Base-by-base conservation (phyloP, 768 basidiomycete species). In the Gymnopilus junonius region DNA sequence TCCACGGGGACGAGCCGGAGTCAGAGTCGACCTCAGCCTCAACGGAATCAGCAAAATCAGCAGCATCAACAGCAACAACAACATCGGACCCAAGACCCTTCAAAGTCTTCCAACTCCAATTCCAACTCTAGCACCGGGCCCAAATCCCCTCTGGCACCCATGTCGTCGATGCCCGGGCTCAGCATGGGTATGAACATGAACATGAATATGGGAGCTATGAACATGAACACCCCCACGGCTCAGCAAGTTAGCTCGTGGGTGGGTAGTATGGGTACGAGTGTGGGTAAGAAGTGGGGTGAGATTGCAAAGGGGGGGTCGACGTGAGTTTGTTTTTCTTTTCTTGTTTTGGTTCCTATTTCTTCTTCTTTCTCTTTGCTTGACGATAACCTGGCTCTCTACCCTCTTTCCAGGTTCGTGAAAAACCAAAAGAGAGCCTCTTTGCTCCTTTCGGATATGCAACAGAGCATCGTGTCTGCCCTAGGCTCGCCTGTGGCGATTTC, bases 361-460 rank as follows among this genome's bases (percentile, higher is more conserved):
- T 31, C 8, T 37, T 45, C 2, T 31, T 58, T 23, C 5, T 46
- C 61, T 35, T 15, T 37, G 39, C 4, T 35, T 15, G 4, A 34
- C 63, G n/a, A n/a, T n/a, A n/a, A n/a, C n/a, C n/a, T n/a, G n/a
- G n/a, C n/a, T n/a, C n/a, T n/a, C n/a, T n/a, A n/a, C n/a, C n/a
- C n/a, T n/a, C n/a, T n/a, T n/a, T n/a, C n/a, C n/a, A 92, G 90
- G n/a, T 83, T 91, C 69, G 77, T 85, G 17, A 90, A 87, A 67
- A 81, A 78, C 67, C 88, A 88, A 62, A 90, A 89, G 74, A 87
- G 89, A 21, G 90, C 90, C 0, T 89, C 90, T 0, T 66, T 84
- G 1, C 79, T 92, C 31, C 70, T 92, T 57, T 83, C 87, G 0
- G 90, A 91, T 70, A 83, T 91, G 20, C 87, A 88, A 5, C 81